Evolutionary conservation across 2,329 filamentous ascomycete species (phyloP).

Genomic region (Ascomycota sp.): DNA sequence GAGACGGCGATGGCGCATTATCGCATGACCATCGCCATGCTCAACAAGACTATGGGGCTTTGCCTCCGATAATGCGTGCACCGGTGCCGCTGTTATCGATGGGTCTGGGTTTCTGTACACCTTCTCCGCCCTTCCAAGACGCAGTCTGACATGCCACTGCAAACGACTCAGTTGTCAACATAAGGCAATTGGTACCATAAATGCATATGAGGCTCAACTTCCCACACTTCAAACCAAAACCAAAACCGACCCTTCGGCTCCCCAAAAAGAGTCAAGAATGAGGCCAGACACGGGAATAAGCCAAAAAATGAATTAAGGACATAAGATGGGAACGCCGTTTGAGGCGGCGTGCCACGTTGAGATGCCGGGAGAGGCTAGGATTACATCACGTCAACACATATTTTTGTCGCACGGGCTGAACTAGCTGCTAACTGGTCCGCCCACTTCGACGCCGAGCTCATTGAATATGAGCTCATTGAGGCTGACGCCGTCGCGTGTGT

Average conservation of each 20-base stretch:
- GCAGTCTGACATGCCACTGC: too few relatives aligned
- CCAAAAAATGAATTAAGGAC: too few relatives aligned
- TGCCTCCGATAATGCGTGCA: conserved; percentile 28
- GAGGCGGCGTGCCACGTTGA: too few relatives aligned
- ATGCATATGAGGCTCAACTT: too few relatives aligned
- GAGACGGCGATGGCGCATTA: conserved; percentile 34
- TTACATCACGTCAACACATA: neutral
- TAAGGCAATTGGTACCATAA: too few relatives aligned
- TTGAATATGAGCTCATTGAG: conserved; percentile 51
- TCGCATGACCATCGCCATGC: conserved; percentile 48
- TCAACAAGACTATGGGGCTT: conserved; percentile 53
- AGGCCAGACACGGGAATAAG: too few relatives aligned
- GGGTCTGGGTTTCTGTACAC: too few relatives aligned
- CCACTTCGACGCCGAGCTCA: conserved; percentile 53
- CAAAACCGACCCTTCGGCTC: too few relatives aligned
- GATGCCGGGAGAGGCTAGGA: neutral
- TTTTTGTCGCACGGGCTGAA: neutral
- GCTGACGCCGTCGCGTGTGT: conserved; percentile 61
- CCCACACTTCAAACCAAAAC: too few relatives aligned
- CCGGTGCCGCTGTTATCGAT: neutral
- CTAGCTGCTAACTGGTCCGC: conserved; percentile 9
- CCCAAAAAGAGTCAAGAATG: too few relatives aligned
- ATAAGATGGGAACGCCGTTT: too few relatives aligned
- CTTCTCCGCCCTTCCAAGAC: neutral
- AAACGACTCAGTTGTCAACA: too few relatives aligned